Conservation (phyloP, 768 basidiomycete species). For the Rubroboletus pulcherrimus region DNA sequence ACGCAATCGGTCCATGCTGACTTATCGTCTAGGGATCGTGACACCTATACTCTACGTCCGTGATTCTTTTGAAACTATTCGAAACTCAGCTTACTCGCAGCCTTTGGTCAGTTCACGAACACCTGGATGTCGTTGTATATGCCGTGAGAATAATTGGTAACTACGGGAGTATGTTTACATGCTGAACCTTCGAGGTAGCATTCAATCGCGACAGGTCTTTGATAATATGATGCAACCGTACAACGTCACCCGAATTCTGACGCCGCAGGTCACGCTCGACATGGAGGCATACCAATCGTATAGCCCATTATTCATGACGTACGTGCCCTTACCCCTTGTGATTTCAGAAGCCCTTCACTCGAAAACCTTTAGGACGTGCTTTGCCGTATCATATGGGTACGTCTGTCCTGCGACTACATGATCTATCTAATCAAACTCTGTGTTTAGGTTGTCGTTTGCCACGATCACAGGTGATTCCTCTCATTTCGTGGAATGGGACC, state of each 20-base stretch:
- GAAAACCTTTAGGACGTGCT: constrained; percentile 14
- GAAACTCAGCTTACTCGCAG: background rate
- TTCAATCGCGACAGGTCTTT: constrained; percentile 59
- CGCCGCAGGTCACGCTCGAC: constrained; percentile 50
- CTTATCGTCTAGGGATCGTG: constrained; percentile 23
- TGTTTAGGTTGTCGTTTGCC: constrained; percentile 75
- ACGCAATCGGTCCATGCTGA: background rate
- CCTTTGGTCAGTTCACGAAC: constrained; percentile 50
- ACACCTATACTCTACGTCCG: constrained; percentile 42
- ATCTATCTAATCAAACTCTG: constrained; percentile 32
- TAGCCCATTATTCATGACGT: constrained; percentile 58
- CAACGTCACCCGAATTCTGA: constrained; percentile 57
- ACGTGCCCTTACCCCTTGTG: constrained; percentile 6
- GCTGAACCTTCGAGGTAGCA: constrained; percentile 29
- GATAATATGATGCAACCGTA: constrained; percentile 57
- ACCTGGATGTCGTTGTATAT: constrained; percentile 56
- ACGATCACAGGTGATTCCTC: constrained; percentile 57
- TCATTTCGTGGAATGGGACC: background rate
- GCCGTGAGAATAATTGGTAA: constrained; percentile 40
- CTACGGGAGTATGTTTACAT: background rate
- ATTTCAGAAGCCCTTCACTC: constrained; percentile 7
- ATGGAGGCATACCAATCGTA: constrained; percentile 50
- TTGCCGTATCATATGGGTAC: constrained; percentile 32
- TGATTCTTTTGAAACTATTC: constrained; percentile 43
- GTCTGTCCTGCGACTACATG: background rate